These are phyloP conservation scores for Rhododendron molle DNA, from an alignment of 148 eudicot genomes.

Conservation along the genomic window DNA sequence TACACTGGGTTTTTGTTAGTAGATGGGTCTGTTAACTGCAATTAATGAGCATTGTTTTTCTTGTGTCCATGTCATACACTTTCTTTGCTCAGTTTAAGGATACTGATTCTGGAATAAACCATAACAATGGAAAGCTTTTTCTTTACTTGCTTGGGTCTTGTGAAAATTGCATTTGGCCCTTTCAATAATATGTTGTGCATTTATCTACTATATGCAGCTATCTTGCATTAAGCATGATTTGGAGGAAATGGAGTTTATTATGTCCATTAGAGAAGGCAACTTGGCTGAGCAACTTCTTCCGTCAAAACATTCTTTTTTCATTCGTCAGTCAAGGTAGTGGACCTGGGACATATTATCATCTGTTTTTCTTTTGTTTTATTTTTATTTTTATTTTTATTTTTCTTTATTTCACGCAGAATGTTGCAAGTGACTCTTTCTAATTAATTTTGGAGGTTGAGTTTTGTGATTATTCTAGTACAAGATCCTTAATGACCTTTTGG, in stretches of 20 bases:
- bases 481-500: not conserved
- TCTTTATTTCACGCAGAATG: not conserved
- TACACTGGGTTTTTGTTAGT: not conserved
- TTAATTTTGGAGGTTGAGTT: not conserved
- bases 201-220: slow-evolving; percentile 41
- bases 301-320: slow-evolving; percentile 66
- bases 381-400: too few relatives aligned
- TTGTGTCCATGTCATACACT: not conserved
- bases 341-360: not conserved
- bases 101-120: not conserved
- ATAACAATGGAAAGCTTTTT: not conserved
- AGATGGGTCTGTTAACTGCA: slow-evolving; percentile 1
- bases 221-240: slow-evolving; percentile 71
- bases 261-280: slow-evolving; percentile 75
- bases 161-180: not conserved
- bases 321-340: slow-evolving; percentile 74
- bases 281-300: slow-evolving; percentile 97
- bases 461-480: slow-evolving; percentile 6
- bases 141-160: not conserved
- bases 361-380: too few relatives aligned
- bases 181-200: not conserved
- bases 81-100: not conserved
- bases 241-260: slow-evolving; percentile 91
- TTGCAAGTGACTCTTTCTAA: not conserved
- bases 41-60: too few relatives aligned